phyloP scores from a whole-genome alignment of 495 filamentous ascomycete genomes.

The Sphaerosporella brunnea region DNA sequence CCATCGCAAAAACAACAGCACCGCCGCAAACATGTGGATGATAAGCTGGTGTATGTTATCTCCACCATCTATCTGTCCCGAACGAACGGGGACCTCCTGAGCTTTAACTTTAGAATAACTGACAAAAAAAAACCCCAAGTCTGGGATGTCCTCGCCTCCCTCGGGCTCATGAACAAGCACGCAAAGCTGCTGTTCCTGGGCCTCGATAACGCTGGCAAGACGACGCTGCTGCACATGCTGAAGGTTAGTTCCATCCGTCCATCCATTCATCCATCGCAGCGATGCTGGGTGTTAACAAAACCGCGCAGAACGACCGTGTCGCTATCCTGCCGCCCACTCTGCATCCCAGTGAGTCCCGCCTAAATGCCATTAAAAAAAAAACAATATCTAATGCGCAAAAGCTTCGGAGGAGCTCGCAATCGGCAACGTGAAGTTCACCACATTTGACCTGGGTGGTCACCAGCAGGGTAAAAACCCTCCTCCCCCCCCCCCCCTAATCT shows the following conservation, averaged over 20 bases:
- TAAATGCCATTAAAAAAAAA: conserved; percentile 5
- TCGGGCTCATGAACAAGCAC: conserved; percentile 92
- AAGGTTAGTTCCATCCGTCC: conserved; percentile 73
- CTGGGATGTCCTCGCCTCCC: conserved; percentile 75
- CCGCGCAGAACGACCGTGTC: conserved; percentile 78
- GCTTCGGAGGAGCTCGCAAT: conserved; percentile 93
- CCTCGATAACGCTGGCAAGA: conserved; percentile 96
- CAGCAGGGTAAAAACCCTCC: conserved; percentile 60
- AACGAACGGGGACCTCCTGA: too few relatives aligned
- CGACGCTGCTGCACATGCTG: conserved; percentile 77
- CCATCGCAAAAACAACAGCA: not conserved
- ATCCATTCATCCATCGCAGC: too few relatives aligned
- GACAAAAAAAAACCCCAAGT: too few relatives aligned
- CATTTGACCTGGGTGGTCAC: conserved; percentile 93
- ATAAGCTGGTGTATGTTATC: conserved; percentile 75
- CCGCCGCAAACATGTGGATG: conserved; percentile 61
- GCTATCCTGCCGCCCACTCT: conserved; percentile 81
- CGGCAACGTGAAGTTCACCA: conserved; percentile 91
- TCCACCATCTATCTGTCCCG: too few relatives aligned
- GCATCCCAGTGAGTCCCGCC: conserved; percentile 53
- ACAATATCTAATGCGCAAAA: conserved; percentile 22
- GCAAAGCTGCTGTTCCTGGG: conserved; percentile 86
- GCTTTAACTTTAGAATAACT: too few relatives aligned
- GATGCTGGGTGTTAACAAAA: too few relatives aligned
- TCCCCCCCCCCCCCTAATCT: not conserved